These are phyloP conservation scores for Phytopythium oedochilum DNA, from an alignment of 352 stramenopile species.

Conservation along the genomic window DNA sequence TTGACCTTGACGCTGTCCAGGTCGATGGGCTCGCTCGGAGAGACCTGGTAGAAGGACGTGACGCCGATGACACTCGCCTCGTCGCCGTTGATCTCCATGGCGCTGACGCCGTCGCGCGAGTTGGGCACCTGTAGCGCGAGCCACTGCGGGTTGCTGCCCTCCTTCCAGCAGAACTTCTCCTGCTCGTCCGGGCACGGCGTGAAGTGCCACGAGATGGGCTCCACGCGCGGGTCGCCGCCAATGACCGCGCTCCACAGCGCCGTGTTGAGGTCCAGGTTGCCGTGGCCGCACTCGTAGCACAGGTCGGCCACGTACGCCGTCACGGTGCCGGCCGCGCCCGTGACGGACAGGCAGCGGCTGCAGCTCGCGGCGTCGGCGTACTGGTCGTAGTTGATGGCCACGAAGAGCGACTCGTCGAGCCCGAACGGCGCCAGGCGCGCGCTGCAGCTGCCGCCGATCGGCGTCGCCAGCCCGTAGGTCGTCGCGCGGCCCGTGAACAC, in stretches of 20 bases:
- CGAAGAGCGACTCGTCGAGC: constrained; percentile 39
- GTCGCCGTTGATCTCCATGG: constrained; percentile 42
- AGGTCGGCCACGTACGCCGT: constrained; percentile 51
- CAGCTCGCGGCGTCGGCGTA: constrained; percentile 49
- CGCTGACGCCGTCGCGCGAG: constrained; percentile 36
- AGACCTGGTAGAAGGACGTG: constrained; percentile 87
- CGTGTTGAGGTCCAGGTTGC: constrained; percentile 63
- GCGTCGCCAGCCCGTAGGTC: constrained; percentile 38
- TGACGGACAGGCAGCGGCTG: constrained; percentile 52
- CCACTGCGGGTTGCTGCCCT: constrained; percentile 62
- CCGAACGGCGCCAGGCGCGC: constrained; percentile 36
- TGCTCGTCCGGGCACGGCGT: constrained; percentile 51
- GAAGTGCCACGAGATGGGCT: constrained; percentile 54
- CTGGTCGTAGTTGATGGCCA: constrained; percentile 61
- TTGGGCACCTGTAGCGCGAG: constrained; percentile 59
- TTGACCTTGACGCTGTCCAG: constrained; percentile 69
- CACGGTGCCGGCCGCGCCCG: constrained; percentile 34
- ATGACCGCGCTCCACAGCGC: constrained; percentile 49
- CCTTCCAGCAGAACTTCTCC: constrained; percentile 65
- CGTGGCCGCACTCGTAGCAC: constrained; percentile 59
- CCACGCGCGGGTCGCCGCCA: constrained; percentile 42
- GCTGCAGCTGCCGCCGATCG: constrained; percentile 48
- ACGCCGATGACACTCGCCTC: constrained; percentile 58
- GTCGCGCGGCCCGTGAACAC: constrained; percentile 43
- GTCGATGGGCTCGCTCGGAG: constrained; percentile 24